Evolutionary conservation across 225 moss, liverwort and hornwort species (phyloP), one percentile per base, ranked within the genome.

Genomic region (Straminergon stramineum): DNA sequence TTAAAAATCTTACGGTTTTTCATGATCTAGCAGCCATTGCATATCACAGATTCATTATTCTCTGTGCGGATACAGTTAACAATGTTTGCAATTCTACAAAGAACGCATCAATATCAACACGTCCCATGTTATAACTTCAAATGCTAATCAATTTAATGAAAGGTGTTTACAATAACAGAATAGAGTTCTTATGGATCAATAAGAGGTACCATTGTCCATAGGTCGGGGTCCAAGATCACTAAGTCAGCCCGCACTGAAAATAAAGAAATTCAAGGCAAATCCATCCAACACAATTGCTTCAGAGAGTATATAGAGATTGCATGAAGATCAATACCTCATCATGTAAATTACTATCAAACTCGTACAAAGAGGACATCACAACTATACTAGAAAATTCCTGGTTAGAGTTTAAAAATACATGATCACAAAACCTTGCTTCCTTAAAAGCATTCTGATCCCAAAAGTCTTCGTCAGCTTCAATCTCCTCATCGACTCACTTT

Each of bases 371-470:
- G 55, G 63, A 70, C 61, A 51, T 63, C 68, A 86, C 10, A 86
- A 86, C 48, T 34, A n/a, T 60, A 55, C 28, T 10, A 68, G 83
- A 82, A 85, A 30, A 73, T n/a, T 84, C n/a, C 75, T 53, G 62
- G 48, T 85, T 39, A 32, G 22, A 76, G 76, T 39, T 28, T 58
- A 77, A 79, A 31, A 79, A 78, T 51, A 57, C 79, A 52, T 62
- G 51, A 48, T 28, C 27, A 82, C 43, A 74, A 61, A 86, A 57
- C 24, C 91, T 83, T 92, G 96, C 97, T 90, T 99, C 99, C 89
- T 92, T 97, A 88, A 99, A 99, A n/a, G 97, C 99, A 56, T 97
- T 96, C 89, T 99, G 97, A 75, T 93, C 95, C 99, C 99, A 99
- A 85, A 99, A 97, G 65, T 97, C 97, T 82, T 99, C 99, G 90